Evolutionary conservation across 495 filamentous ascomycete genomes (phyloP).

Genomic region (Cercophora sp.): DNA sequence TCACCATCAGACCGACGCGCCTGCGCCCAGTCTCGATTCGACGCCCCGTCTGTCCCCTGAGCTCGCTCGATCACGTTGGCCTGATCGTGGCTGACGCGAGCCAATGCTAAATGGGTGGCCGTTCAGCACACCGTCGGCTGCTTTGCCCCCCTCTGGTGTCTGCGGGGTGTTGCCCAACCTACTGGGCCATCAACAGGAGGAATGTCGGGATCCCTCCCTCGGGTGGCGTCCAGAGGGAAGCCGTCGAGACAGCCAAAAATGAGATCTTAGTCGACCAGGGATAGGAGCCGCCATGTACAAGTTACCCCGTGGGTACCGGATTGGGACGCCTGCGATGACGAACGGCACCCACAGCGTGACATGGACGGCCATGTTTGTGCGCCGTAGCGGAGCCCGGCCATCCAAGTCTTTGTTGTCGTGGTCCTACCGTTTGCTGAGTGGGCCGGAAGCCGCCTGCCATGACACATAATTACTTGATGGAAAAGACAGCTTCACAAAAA

Average conservation of each 20-base stretch:
- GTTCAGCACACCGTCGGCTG: background rate
- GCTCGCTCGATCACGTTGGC: background rate
- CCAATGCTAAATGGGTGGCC: background rate
- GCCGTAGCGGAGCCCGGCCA: slow-evolving; percentile 4
- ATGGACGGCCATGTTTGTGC: background rate
- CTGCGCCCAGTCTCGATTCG: background rate
- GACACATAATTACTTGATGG: slow-evolving; percentile 54
- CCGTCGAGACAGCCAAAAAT: no score
- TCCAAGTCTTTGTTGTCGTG: slow-evolving; percentile 4
- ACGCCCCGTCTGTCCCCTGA: background rate
- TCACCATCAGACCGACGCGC: background rate
- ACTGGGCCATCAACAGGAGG: no score
- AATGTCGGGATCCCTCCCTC: no score
- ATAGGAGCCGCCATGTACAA: background rate
- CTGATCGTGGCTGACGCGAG: slow-evolving; percentile 3
- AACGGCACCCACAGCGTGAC: background rate
- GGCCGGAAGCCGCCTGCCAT: slow-evolving; percentile 23
- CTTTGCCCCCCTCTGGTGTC: no score
- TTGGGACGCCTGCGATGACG: background rate
- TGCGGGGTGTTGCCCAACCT: no score
- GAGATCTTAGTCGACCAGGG: no score
- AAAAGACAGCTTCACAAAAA: slow-evolving; percentile 25
- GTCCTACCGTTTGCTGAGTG: slow-evolving; percentile 13
- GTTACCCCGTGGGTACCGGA: background rate
- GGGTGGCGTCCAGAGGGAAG: no score